A percentile compares a stretch with the other conserved stretches of the same genome.
Evolutionary conservation across 202 grass and related monocot genomes (phyloP).

Genomic region (Brachypodium distachyon): DNA sequence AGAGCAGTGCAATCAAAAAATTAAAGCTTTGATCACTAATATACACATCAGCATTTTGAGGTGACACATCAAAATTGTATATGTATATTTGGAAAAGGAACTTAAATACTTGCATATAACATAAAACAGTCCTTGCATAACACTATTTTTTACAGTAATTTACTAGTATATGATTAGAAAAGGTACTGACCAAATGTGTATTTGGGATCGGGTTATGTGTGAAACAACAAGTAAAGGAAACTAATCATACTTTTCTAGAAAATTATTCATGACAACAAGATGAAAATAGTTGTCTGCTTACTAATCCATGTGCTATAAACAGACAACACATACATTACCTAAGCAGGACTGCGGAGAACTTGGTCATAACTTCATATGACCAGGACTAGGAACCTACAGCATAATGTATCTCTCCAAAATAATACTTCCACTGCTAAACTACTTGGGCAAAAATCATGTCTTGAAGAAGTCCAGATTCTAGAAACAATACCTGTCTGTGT

Average conservation of each 20-base stretch:
- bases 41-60: not conserved
- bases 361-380: not conserved
- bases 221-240: not conserved
- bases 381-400: not conserved
- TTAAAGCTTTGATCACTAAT: not conserved
- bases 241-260: not conserved
- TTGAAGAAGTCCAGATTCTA: not conserved
- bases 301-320: not conserved
- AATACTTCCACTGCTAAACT: not conserved
- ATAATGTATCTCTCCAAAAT: not conserved
- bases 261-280: not conserved
- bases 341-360: not conserved
- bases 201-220: not conserved
- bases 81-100: not conserved
- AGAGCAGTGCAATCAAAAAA: not conserved
- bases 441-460: not conserved
- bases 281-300: not conserved
- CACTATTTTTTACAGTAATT: not conserved
- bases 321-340: not conserved
- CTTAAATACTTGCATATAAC: not conserved
- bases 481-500: constrained; percentile 24
- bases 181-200: not conserved
- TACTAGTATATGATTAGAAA: not conserved
- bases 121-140: no score
- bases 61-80: constrained; percentile 3